phyloP scores from a whole-genome alignment of 2,329 filamentous ascomycete species.

The Apiospora koreana region DNA sequence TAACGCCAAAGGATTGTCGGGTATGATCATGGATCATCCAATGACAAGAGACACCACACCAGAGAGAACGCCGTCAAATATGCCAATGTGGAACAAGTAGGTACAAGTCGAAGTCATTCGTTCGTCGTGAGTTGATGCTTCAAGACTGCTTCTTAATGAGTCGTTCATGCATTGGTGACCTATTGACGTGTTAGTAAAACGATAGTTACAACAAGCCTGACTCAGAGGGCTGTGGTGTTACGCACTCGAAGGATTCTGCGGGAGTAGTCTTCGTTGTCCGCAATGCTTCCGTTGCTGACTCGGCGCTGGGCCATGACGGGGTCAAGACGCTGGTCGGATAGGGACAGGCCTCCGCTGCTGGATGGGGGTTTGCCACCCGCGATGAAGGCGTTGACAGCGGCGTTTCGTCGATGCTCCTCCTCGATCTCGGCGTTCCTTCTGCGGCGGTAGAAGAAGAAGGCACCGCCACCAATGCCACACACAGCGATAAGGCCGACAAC shows the following conservation, averaged over 20 bases:
- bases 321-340: constrained; percentile 83
- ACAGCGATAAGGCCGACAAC: constrained; percentile 80
- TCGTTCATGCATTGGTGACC: constrained; percentile 36
- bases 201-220: neutral
- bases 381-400: constrained; percentile 76
- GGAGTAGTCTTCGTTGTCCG: constrained; percentile 96
- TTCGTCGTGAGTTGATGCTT: constrained; percentile 34
- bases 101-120: constrained; percentile 33
- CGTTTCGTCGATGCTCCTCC: constrained; percentile 81
- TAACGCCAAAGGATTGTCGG: constrained; percentile 35
- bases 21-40: constrained; percentile 29
- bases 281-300: constrained; percentile 93
- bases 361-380: constrained; percentile 62
- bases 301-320: constrained; percentile 81
- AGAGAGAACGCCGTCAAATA: constrained; percentile 33
- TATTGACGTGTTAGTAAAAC: constrained; percentile 19
- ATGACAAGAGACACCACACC: constrained; percentile 33
- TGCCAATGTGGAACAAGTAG: constrained; percentile 33
- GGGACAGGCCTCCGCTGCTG: constrained; percentile 66
- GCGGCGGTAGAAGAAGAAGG: constrained; percentile 74
- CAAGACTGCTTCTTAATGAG: constrained; percentile 10
- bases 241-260: constrained; percentile 90
- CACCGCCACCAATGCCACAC: constrained; percentile 64
- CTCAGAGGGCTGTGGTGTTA: constrained; percentile 16
- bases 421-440: constrained; percentile 77